Base-by-base conservation (phyloP, 495 filamentous ascomycete genomes). In the Cercophora scortea region DNA sequence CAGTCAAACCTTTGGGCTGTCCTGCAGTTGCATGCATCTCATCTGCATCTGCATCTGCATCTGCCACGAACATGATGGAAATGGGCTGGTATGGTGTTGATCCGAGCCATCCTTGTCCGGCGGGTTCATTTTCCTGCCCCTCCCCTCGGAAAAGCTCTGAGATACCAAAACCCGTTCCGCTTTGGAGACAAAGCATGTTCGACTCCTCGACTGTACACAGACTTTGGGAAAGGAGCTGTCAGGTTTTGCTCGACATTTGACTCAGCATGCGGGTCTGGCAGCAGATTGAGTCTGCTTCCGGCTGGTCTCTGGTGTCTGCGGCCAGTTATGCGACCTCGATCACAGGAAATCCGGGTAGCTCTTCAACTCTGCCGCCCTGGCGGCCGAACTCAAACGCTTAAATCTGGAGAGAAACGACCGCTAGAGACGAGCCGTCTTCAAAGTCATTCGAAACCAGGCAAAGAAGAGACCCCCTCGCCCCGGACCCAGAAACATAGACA, bases 311-410 rank as follows among this genome's bases (percentile, higher is more conserved):
- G 36, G 44, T 1, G 3, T 50, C 54, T 65, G 62, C 62, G 62
- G 60, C 62, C 62, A 42, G 32, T 52, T 40, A 62, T 58, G 62
- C 60, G 55, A 48, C 62, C 62, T 7, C 34, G 50, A 50, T 52
- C 55, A 52, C 46, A 9, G n/a, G 42, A 44, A 8, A 8, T 13
- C 42, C 3, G 17, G 12, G 42, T 17, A 44, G 17, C 13, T 9
- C 9, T 15, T 13, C 17, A 9, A 9, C 42, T 12, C 42, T 15
- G 13, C 17, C 15, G 12, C 15, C 38, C 11, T 41, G 15, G 15
- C 11, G 11, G 38, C 15, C 38, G 12, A 7, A 41, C 15, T 41
- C 11, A 41, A 41, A 12, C 12, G 12, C 15, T 7, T 12, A 41
- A n/a, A n/a, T n/a, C n/a, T n/a, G n/a, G 15, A 16, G 38, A 41